Evolutionary conservation across 1,284 basidiomycete genomes (phyloP), one percentile per base, ranked within the genome.

Genomic region (Apiotrichum gracile): DNA sequence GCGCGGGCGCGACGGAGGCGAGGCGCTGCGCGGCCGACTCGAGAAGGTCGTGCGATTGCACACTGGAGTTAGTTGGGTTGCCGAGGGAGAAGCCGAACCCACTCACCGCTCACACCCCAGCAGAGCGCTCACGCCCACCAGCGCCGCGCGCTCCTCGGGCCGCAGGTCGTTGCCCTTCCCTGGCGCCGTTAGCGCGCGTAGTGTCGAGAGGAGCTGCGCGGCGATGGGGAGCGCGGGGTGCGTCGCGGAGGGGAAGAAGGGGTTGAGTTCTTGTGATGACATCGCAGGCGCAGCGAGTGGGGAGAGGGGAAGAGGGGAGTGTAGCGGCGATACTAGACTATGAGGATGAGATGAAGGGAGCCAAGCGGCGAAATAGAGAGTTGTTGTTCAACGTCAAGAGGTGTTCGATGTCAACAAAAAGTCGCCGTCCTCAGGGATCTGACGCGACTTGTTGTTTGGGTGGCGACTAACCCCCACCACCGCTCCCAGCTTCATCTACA

Each of bases 101-200:
- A 63, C 70, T 53, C 52, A 74, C 73, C 61, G 62, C 58, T 75
- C 73, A 44, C 71, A 74, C 1, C 63, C 73, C 17, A 75, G 47
- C 34, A 75, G 49, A 0, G 71, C 73, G n/a, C 64, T 57, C 8
- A 74, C 66, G 26, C 70, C 72, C 5, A 69, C 67, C 39, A 75
- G 58, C 21, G 73, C 73, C 1, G 69, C 58, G 26, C 67, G 50
- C 50, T 73, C 69, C 52, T 70, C 68, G 14, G 66, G 42, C 34
- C 56, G 53, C 22, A 73, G 56, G 48, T 67, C 64, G 49, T 69
- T 70, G 6, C 69, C 69, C 47, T 63, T 67, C 8, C 72, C 69
- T 0, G 68, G 67, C 9, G 60, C 68, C 0, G 72, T 71, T 10
- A 68, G 57, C 29, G 62, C 55, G 42, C 72, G 61, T 1, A 75